Evolutionary conservation across 768 basidiomycete genomes (phyloP).

Genomic region (Mycena polygramma): DNA sequence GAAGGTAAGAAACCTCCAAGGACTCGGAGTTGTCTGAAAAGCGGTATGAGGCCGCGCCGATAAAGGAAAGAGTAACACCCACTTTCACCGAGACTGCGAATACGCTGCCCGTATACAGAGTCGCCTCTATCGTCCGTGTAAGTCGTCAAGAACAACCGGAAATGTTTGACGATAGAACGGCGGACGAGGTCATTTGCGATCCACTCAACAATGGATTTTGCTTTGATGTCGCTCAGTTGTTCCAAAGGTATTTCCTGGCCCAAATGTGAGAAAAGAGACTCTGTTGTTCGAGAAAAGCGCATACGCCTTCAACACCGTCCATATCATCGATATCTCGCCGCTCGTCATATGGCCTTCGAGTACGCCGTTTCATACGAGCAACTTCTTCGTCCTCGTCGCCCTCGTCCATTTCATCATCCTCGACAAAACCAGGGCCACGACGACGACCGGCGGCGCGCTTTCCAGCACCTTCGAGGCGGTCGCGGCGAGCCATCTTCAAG

Average conservation of each 20-base stretch:
- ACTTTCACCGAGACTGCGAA: slow-evolving; percentile 96
- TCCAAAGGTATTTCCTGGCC: slow-evolving; percentile 92
- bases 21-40: slow-evolving; percentile 93
- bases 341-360: slow-evolving; percentile 95
- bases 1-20: slow-evolving; percentile 97
- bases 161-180: slow-evolving; percentile 91
- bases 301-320: slow-evolving; percentile 88
- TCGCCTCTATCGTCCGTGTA: slow-evolving; percentile 93
- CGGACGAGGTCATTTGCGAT: slow-evolving; percentile 93
- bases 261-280: slow-evolving; percentile 36
- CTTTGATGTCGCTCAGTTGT: slow-evolving; percentile 97
- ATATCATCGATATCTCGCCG: slow-evolving; percentile 90
- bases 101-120: slow-evolving; percentile 95
- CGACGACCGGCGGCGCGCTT: slow-evolving; percentile 82
- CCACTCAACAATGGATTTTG: slow-evolving; percentile 98
- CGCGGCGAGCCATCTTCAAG: slow-evolving; percentile 87
- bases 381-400: slow-evolving; percentile 62
- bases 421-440: slow-evolving; percentile 90
- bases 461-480: slow-evolving; percentile 78
- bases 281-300: slow-evolving; percentile 43
- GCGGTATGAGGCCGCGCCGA: slow-evolving; percentile 22
- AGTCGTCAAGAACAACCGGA: slow-evolving; percentile 95
- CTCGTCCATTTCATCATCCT: slow-evolving; percentile 78
- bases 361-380: slow-evolving; percentile 82
- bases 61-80: slow-evolving; percentile 43